These are phyloP conservation scores for Pyrenophora graminea DNA, from an alignment of 2,329 filamentous ascomycete genomes.

Conservation along the genomic window DNA sequence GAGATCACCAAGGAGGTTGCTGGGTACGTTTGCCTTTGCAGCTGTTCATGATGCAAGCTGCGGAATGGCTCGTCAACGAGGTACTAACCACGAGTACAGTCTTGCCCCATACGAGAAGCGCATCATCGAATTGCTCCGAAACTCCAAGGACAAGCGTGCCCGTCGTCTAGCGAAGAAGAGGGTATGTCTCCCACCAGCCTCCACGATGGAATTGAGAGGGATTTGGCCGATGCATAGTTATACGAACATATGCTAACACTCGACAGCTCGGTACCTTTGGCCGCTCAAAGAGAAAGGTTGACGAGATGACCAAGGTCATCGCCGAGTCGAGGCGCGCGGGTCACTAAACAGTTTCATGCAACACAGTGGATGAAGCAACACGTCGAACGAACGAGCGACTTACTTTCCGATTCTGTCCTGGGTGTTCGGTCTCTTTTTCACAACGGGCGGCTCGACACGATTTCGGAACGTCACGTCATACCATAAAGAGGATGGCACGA, in stretches of 20 bases:
- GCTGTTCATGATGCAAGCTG: not conserved
- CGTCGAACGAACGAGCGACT: constrained; percentile 25
- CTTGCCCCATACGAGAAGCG: constrained; percentile 76
- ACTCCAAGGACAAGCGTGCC: constrained; percentile 99
- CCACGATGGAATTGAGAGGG: constrained; percentile 3
- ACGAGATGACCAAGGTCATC: constrained; percentile 97
- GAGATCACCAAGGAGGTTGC: constrained; percentile 98
- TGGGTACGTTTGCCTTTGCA: constrained; percentile 65
- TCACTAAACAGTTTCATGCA: constrained; percentile 58
- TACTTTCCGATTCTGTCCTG: constrained; percentile 41
- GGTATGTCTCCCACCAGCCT: constrained; percentile 59
- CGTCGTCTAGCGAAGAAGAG: constrained; percentile 99
- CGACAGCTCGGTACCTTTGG: constrained; percentile 92
- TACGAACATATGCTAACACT: constrained; percentile 32
- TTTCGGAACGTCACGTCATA: constrained; percentile 36
- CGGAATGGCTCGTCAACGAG: not conserved
- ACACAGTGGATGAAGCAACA: constrained; percentile 30
- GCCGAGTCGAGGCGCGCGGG: constrained; percentile 85
- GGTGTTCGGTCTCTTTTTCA: constrained; percentile 44
- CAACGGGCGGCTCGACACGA: constrained; percentile 37
- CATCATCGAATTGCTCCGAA: constrained; percentile 97
- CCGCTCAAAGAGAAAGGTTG: constrained; percentile 99
- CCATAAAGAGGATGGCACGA: constrained; percentile 36
- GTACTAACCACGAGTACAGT: constrained; percentile 21
- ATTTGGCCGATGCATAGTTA: not conserved